Base-by-base conservation (phyloP, 192 early-diverging fungal species). In the Paraglomus occultum region DNA sequence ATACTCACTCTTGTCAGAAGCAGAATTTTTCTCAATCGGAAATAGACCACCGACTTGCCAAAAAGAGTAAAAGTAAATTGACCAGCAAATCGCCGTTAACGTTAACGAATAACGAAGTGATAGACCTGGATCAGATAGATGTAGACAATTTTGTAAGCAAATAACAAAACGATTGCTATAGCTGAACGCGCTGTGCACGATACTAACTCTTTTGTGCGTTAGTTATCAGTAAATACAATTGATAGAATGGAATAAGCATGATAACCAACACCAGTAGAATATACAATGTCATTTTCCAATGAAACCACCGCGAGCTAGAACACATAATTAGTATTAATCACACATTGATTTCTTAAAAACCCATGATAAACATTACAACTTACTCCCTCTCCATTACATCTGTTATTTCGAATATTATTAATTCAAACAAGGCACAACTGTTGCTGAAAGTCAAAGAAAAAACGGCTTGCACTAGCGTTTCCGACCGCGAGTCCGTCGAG, bases 341-440 rank as follows among this genome's bases (percentile, higher is more conserved):
- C n/a, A 6, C 8, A n/a, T n/a, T n/a, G n/a, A n/a, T n/a, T n/a
- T n/a, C n/a, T n/a, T 43, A 49, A 42, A 64, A 54, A 64, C 52
- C 43, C 5, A 46, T 48, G 22, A 10, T 6, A 42, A 48, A 51
- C 2, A n/a, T 23, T 8, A 7, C 12, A 58, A 50, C 7, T 45
- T 81, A 80, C 75, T 83, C 83, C 70, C 84, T 87, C 68, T 81
- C 79, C 59, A 92, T 77, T 7, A 94, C 63, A 7, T 86, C 85
- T 50, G 80, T 78, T 61, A 95, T 92, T 71, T 92, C 92, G 75
- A 93, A 86, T 48, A 95, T 84, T 14, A 95, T 80, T 60, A 95
- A 84, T 67, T 91, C 84, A 72, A 95, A 91, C 65, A 95, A 82
- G 39, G 84, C 83, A 72, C 92, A 87, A 42, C 87, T 84, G 70